Evolutionary conservation across 768 basidiomycete species (phyloP), one percentile per base, ranked within the genome.

Genomic region (Butyriboletus loyo): DNA sequence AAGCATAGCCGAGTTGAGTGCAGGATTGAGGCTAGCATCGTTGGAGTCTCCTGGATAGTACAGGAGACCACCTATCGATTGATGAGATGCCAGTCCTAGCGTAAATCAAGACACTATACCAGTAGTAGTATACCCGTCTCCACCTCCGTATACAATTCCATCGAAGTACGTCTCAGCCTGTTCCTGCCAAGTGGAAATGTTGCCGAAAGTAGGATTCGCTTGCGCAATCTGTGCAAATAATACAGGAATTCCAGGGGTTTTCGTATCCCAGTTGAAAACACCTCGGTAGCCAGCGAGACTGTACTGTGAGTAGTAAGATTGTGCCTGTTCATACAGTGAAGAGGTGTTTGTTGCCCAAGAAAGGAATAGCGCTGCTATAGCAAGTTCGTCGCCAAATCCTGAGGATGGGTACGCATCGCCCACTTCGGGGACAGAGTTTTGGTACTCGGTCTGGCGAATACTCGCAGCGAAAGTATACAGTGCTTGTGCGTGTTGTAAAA

Each of bases 221-320:
- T 82, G 75, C 2, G 84, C 81, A 25, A 91, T 75, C 61, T 96
- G 90, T 1, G 86, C 78, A 53, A 86, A 89, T 7, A 96, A 70
- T 19, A 95, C 80, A 37, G 83, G 79, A 0, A 92, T 63, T 3
- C 85, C 94, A 1, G 91, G 87, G 1, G 80, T 82, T 67, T 90
- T 88, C 4, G 82, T 80, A 64, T 94, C 94, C 94, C 94, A 98
- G 66, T 94, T 94, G 71, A 93, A 89, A 6, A 87, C 83, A 2
- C 74, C 70, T 40, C 84, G 71, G 31, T 77, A 72, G 1, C 75
- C 74, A 3, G 70, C 67, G 0, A 95, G 74, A 22, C 75, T 66
- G 62, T 81, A 88, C 30, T 80, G 70, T 10, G 71, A 62, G 66
- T 84, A 92, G 63, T 81, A 82, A 7, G 72, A 65, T 63, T 82